phyloP scores from a whole-genome alignment of 208 protist genomes.

The Spongospora subterranea region DNA sequence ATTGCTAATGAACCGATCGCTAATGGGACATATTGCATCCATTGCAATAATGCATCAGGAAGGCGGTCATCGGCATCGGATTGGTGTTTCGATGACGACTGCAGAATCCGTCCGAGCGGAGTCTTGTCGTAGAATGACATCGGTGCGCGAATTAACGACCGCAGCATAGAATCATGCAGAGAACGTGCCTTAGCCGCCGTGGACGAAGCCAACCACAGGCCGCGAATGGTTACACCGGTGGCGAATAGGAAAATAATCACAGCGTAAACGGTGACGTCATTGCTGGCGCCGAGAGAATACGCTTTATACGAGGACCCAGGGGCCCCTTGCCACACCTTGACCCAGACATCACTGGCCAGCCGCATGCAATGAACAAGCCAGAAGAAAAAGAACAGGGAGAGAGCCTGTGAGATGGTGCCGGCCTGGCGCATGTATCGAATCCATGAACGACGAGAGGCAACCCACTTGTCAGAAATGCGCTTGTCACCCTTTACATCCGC shows the following conservation, averaged over 20 bases:
- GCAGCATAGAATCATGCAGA: slow-evolving; percentile 2
- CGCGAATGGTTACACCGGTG: background rate
- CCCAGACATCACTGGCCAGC: slow-evolving; percentile 30
- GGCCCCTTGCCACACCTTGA: slow-evolving; percentile 46
- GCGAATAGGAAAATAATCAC: background rate
- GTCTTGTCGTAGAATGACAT: slow-evolving; percentile 53
- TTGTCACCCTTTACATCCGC: background rate
- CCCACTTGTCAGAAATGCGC: background rate
- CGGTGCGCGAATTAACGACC: background rate
- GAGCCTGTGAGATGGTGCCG: background rate
- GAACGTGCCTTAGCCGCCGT: background rate
- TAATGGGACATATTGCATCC: slow-evolving; percentile 31
- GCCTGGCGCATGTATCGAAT: slow-evolving; percentile 8
- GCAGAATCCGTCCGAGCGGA: slow-evolving; percentile 43
- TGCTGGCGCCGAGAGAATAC: background rate
- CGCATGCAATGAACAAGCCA: slow-evolving; percentile 14
- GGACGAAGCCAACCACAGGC: background rate
- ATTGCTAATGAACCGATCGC: slow-evolving; percentile 25
- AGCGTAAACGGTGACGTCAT: slow-evolving; percentile 9
- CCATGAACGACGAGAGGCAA: background rate
- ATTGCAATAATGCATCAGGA: slow-evolving; percentile 44
- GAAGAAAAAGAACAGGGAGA: slow-evolving; percentile 13
- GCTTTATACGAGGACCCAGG: background rate
- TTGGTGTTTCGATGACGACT: slow-evolving; percentile 40
- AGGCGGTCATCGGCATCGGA: slow-evolving; percentile 43